Evolutionary conservation across 225 moss, liverwort and hornwort genomes (phyloP).

Genomic region (Lunularia cruciata): DNA sequence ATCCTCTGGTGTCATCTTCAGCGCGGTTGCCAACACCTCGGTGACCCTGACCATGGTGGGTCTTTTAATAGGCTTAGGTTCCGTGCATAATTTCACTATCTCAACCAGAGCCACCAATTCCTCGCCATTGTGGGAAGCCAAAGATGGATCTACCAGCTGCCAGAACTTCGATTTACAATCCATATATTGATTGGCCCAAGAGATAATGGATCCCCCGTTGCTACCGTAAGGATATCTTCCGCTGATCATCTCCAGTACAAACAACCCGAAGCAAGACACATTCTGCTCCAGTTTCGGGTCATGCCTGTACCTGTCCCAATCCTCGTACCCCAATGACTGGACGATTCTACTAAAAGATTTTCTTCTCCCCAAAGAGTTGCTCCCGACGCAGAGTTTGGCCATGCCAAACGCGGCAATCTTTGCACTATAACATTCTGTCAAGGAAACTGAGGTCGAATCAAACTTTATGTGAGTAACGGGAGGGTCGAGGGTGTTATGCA

Average conservation of each 20-base stretch:
- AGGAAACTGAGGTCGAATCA: slow-evolving; percentile 58
- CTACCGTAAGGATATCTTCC: slow-evolving; percentile 60
- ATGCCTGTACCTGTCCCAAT: slow-evolving; percentile 50
- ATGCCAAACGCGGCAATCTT: slow-evolving; percentile 69
- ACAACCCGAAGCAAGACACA: slow-evolving; percentile 66
- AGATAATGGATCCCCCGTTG: slow-evolving; percentile 51
- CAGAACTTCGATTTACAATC: slow-evolving; percentile 35
- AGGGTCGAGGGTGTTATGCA: slow-evolving; percentile 84
- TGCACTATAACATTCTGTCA: slow-evolving; percentile 69
- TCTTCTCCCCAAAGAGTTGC: slow-evolving; percentile 23
- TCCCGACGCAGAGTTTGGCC: slow-evolving; percentile 26
- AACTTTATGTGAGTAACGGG: slow-evolving; percentile 69
- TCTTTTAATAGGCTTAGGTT: slow-evolving; percentile 32
- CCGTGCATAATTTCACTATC: slow-evolving; percentile 43
- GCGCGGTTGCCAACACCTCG: slow-evolving; percentile 48
- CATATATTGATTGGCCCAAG: slow-evolving; percentile 62
- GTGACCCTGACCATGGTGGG: slow-evolving; percentile 68
- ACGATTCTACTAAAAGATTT: slow-evolving; percentile 39
- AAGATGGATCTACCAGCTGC: slow-evolving; percentile 54
- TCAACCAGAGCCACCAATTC: slow-evolving; percentile 58
- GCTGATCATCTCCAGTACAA: slow-evolving; percentile 71
- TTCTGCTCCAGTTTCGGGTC: slow-evolving; percentile 77
- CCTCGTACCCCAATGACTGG: slow-evolving; percentile 41
- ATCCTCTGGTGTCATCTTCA: slow-evolving; percentile 54
- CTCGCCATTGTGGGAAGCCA: slow-evolving; percentile 48